Evolutionary conservation across 2,329 filamentous ascomycete genomes (phyloP), one percentile per base, ranked within the genome.

Genomic region (Ophiocordyceps camponoti-saundersi): DNA sequence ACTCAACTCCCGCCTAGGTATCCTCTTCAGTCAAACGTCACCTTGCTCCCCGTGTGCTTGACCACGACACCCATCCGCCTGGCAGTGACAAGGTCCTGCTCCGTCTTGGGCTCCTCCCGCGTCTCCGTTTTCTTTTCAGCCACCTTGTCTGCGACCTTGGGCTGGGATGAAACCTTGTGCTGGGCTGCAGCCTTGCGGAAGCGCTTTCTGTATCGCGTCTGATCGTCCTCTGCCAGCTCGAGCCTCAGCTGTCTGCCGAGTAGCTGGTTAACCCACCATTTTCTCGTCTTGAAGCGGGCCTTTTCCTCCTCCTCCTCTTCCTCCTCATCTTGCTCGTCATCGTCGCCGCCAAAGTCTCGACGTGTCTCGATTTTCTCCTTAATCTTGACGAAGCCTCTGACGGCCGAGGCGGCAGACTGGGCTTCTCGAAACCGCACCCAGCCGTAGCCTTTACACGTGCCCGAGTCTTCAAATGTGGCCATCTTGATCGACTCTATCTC

Each of bases 361-460:
- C 79, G 74, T 7, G 75, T 79, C 53, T 80, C 71, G 39, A 82
- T 63, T 47, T 77, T 72, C 60, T 82, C 75, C 59, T 75, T 75
- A 57, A 88, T 73, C 65, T 79, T 78, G 50, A 87, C 73, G 56
- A 84, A 95, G 1, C 90, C 90, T 59, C 80, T 81, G 53, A 94
- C 87, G 0, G 66, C 66, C 61, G 64, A 65, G 45, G 80, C 77
- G 0, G 87, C 87, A 0, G 82, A 76, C 48, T 85, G 79, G 12
- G 89, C 59, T 45, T 88, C 80, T 59, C 82, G 80, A 64, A 96
- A 98, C 51, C 85, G 85, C 50, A 98, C 79, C 89, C 92, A 98
- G 6, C 82, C 92, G 65, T 83, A 98, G 18, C 92, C 93, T 68
- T 96, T 96, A 70, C 92, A 98, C 68, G 96, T 98, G 42, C 92